These are phyloP conservation scores for Metroxylon sagu DNA, from an alignment of 176 grass and related monocot species.

Conservation along the genomic window DNA sequence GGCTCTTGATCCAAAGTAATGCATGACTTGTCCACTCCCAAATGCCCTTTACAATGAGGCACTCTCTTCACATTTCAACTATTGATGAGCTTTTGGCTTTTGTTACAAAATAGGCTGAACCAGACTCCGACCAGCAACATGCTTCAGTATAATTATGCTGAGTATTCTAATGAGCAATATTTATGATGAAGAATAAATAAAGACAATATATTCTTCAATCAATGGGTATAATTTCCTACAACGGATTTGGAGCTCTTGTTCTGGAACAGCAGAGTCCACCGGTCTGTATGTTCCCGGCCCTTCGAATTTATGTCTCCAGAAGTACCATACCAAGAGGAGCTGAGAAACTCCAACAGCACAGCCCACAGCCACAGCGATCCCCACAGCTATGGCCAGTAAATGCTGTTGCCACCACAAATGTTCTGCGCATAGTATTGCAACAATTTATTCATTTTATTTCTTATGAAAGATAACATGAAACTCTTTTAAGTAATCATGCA, in stretches of 20 bases:
- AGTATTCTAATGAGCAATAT: constrained; percentile 22
- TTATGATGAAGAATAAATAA: constrained; percentile 60
- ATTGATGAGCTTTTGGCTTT: no score
- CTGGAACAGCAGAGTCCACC: constrained; percentile 55
- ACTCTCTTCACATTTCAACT: no score
- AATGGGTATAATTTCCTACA: constrained; percentile 41
- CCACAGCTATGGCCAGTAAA: constrained; percentile 38
- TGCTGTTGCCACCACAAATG: constrained; percentile 78
- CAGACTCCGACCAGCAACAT: neutral
- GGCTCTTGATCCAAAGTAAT: no score
- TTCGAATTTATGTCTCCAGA: constrained; percentile 61
- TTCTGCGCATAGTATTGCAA: constrained; percentile 31
- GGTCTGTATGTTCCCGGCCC: constrained; percentile 61
- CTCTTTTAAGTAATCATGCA: no score
- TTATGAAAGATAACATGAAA: no score
- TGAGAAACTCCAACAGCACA: constrained; percentile 51
- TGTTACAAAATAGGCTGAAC: no score
- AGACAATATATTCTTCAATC: constrained; percentile 19
- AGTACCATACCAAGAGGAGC: constrained; percentile 50
- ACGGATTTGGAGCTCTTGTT: constrained; percentile 96
- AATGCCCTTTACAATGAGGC: no score
- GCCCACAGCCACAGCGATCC: constrained; percentile 43
- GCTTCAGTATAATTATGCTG: constrained; percentile 5
- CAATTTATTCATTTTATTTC: no score
- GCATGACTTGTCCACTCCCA: no score